Base-by-base conservation (phyloP, 1,284 basidiomycete species). In the Stygiomarasmius scandens region DNA sequence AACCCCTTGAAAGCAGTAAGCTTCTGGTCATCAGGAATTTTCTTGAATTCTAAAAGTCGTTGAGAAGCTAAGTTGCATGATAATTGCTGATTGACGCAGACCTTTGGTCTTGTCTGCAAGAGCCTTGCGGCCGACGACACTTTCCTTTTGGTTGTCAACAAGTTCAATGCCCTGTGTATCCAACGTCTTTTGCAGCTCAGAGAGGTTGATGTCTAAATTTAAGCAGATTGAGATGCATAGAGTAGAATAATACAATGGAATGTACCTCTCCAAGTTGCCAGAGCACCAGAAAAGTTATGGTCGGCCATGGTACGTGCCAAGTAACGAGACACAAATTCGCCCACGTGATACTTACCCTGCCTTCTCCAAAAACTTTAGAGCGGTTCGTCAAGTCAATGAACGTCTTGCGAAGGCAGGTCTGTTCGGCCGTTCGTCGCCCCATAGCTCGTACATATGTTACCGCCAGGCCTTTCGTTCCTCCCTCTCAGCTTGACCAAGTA, bases 101-200 rank as follows among this genome's bases (percentile, higher is more conserved):
- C 95, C 95, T 79, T 96, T 91, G 0, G 95, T 98, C 70, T 92
- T 89, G 74, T 98, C 95, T 1, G 95, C 93, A 16, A 97, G 79
- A 56, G 87, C 90, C 74, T 96, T 98, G 44, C 96, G 83, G n/a
- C 94, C 94, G 1, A 97, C 81, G 49, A 97, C 82, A 64, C 91
- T 93, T 78, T 97, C 95, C 77, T 96, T 97, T 79, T 97, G 95
- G 74, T 95, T 95, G 78, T 97, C 94, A n/a, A 97, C 95, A 9
- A 97, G 80, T 74, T 97, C 94, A 45, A 97, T 81, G 1, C 95
- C 95, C 62, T 96, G 95, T 16, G 83, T 78, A 73, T 97, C 95
- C 52, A 97, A 82, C 5, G 86, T 90, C 78, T 93, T 95, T 74
- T 98, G 95, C n/a, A 97, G 80, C 63, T 96, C 93, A 25, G 87